A percentile compares a stretch with the other conserved stretches of the same genome.
Conservation (phyloP, 495 filamentous ascomycete genomes). For the Neurospora sp. region DNA sequence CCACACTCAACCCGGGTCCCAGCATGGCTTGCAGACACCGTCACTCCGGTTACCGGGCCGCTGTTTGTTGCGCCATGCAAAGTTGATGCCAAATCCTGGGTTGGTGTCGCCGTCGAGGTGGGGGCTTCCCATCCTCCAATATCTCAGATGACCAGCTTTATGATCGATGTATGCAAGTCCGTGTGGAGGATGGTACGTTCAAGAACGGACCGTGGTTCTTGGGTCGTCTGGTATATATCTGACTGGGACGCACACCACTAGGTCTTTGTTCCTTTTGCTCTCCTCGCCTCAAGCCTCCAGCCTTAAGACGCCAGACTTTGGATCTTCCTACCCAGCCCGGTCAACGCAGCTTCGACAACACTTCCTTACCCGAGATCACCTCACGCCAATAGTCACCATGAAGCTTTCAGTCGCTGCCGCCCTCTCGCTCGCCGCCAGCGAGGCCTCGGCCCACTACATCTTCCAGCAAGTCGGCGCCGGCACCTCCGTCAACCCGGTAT, state of each 20-base stretch:
- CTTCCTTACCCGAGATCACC: neutral
- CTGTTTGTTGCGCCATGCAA: neutral
- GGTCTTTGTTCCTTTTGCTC: neutral
- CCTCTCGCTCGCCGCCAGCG: conserved; percentile 24
- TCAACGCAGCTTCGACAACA: neutral
- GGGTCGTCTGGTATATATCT: neutral
- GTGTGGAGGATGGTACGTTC: neutral
- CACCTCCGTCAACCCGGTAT: conserved; percentile 30
- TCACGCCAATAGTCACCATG: conserved; percentile 16
- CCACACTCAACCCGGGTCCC: neutral
- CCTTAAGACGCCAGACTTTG: neutral
- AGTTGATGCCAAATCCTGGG: neutral
- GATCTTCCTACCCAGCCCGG: neutral
- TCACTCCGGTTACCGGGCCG: neutral
- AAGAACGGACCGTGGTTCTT: neutral
- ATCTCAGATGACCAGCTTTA: neutral
- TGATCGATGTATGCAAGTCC: neutral
- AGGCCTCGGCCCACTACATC: conserved; percentile 38
- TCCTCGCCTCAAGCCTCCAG: neutral
- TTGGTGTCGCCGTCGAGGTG: neutral
- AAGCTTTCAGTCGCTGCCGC: conserved; percentile 27
- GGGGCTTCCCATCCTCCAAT: neutral
- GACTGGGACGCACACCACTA: neutral
- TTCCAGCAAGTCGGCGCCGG: conserved; percentile 41
- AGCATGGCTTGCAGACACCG: neutral